These are phyloP conservation scores for Eleusine indica DNA, from an alignment of 176 grass and related monocot genomes.

Conservation along the genomic window DNA sequence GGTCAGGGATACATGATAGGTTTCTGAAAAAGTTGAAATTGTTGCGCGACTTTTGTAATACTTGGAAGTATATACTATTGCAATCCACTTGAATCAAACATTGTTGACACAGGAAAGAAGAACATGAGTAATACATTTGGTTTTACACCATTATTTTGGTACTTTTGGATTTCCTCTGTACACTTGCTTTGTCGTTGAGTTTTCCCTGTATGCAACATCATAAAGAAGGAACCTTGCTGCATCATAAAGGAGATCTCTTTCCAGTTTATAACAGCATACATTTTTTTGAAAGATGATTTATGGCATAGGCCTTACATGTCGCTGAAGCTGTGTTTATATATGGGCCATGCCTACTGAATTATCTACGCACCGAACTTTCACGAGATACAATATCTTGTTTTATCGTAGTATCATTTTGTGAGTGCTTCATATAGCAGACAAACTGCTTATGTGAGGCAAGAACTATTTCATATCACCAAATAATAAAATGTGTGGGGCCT, in stretches of 20 bases:
- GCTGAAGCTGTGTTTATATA: not conserved
- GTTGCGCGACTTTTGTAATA: constrained; percentile 21
- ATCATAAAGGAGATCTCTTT: not conserved
- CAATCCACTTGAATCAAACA: constrained; percentile 37
- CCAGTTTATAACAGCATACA: no score
- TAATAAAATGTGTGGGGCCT: not conserved
- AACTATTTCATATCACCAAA: not conserved
- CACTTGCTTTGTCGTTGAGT: not conserved
- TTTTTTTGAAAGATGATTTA: not conserved
- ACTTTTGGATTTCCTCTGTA: not conserved
- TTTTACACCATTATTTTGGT: not conserved
- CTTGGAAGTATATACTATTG: constrained; percentile 18
- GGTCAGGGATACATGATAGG: constrained; percentile 43
- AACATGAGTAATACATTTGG: constrained; percentile 3
- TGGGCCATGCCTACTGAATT: not conserved
- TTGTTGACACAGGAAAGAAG: constrained; percentile 33
- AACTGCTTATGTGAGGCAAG: constrained; percentile 12
- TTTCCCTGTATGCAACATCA: not conserved
- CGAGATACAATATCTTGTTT: not conserved
- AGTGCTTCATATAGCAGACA: not conserved
- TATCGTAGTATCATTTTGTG: constrained; percentile 1
- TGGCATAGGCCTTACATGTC: not conserved
- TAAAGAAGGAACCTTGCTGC: not conserved
- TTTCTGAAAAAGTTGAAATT: constrained; percentile 41
- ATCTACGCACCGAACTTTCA: not conserved